Percentiles rank a stretch among this genome's conserved stretches.
These are phyloP conservation scores for Chlamydomonas asymmetrica DNA, from an alignment of 139 green algal genomes.

Conservation along the genomic window DNA sequence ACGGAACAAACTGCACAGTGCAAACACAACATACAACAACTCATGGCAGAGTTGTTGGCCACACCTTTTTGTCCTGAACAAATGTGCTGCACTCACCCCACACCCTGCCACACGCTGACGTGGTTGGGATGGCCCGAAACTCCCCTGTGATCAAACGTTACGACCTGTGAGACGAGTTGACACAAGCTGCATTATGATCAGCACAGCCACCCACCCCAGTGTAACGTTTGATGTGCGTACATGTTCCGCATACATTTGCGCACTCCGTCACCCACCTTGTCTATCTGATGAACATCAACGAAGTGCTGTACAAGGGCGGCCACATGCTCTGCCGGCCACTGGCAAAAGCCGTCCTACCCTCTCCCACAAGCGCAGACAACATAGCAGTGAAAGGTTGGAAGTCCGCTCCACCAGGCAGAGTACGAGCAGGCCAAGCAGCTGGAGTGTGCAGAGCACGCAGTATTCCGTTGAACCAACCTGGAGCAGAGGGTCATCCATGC, in stretches of 20 bases:
- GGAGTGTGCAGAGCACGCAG: not conserved
- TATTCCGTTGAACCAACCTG: not conserved
- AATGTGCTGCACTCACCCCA: constrained; percentile 15
- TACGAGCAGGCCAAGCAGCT: too few relatives aligned
- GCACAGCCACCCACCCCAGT: not conserved
- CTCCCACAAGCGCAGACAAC: too few relatives aligned
- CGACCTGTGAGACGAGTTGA: constrained; percentile 22
- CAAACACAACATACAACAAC: constrained; percentile 23
- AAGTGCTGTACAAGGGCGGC: not conserved
- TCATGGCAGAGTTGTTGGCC: not conserved
- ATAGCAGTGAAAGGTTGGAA: too few relatives aligned
- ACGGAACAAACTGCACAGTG: not conserved
- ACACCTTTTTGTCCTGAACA: not conserved
- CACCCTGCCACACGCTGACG: constrained; percentile 31
- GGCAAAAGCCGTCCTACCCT: too few relatives aligned
- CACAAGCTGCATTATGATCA: not conserved
- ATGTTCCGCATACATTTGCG: too few relatives aligned
- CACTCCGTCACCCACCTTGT: not conserved
- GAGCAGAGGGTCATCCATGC: not conserved
- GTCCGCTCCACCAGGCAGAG: too few relatives aligned
- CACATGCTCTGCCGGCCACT: too few relatives aligned
- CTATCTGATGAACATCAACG: not conserved
- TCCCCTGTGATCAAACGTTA: constrained; percentile 57
- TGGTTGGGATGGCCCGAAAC: constrained; percentile 62
- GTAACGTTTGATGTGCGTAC: not conserved